Conservation (phyloP, 257 asterid genomes). For the Solanum boliviense region DNA sequence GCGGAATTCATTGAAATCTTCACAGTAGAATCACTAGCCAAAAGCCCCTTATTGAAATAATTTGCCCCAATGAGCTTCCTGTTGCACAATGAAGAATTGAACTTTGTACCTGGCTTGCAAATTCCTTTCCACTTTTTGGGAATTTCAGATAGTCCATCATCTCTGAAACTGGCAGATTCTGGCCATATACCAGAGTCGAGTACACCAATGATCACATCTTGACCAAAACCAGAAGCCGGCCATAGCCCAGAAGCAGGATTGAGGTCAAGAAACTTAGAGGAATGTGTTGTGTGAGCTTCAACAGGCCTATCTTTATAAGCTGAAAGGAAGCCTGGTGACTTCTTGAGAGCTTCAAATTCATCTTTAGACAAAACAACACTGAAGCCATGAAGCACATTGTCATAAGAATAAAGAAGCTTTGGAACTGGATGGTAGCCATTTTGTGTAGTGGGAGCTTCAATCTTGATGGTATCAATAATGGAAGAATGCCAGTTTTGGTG, state of each 20-base stretch:
- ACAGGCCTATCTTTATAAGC: not conserved
- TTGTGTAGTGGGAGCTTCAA: not conserved
- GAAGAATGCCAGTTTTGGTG: slow-evolving; percentile 2
- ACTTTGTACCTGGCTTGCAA: slow-evolving; percentile 6
- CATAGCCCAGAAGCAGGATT: slow-evolving; percentile 3
- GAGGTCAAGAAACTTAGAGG: slow-evolving; percentile 7
- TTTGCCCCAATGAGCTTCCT: slow-evolving; percentile 7
- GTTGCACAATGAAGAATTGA: slow-evolving; percentile 17
- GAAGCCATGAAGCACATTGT: slow-evolving; percentile 8
- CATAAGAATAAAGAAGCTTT: slow-evolving; percentile 3
- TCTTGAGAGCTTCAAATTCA: not conserved
- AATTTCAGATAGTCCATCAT: not conserved
- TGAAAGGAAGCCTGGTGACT: not conserved
- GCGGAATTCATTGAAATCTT: slow-evolving; percentile 10
- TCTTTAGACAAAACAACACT: not conserved
- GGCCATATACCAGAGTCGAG: slow-evolving; percentile 11
- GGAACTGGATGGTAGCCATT: not conserved
- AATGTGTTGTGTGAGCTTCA: slow-evolving; percentile 5
- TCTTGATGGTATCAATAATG: not conserved
- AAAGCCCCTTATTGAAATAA: slow-evolving; percentile 7
- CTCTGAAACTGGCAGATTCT: not conserved
- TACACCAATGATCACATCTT: slow-evolving; percentile 6
- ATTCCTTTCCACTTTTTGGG: slow-evolving; percentile 17
- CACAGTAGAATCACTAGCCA: not conserved
- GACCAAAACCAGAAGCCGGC: slow-evolving; percentile 1